Evolutionary conservation across 1,284 basidiomycete species (phyloP), one percentile per base, ranked within the genome.

Genomic region (Apiotrichum gracile): DNA sequence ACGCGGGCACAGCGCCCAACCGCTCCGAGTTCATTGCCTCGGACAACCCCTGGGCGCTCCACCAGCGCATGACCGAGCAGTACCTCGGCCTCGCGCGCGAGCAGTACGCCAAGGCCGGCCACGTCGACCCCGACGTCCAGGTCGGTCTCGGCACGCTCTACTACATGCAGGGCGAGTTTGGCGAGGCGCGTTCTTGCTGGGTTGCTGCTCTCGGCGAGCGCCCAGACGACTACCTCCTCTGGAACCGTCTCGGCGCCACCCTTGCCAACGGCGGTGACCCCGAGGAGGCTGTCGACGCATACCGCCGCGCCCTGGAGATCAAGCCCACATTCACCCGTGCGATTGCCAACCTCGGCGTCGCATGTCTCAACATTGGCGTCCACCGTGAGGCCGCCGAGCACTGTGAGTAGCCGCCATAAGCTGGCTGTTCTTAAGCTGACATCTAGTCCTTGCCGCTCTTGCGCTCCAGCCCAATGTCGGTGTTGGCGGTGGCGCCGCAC

Each of bases 341-440:
- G 7, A 92, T 97, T 34, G 97, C 96, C 73, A 99, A 98, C 68
- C 87, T 98, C 33, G 92, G 91, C 34, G 93, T 97, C 24, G 91
- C 92, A 21, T 97, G 93, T 70, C 75, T 98, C 58, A 98, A 98
- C 70, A 92, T 98, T 46, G 92, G 92, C 19, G 91, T 93, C 8
- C 83, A 91, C 72, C 87, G 90, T 66, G 94, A 99, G 77, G 94
- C 96, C 0, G 91, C 91, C 3, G 96, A 99, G 66, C 96, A 99
- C 74, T 87, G 67, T 69, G 48, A 55, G 68, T 65, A 26, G n/a
- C 7, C 8, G 16, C n/a, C 33, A 40, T 8, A 7, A n/a, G 16
- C 40, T 16, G 21, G 21, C 10, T 24, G 42, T 5, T 17, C 10
- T 27, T 24, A 5, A n/a, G 37, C 53, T 50, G 19, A 54, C 53